Evolutionary conservation across 768 basidiomycete species (phyloP), one percentile per base, ranked within the genome.

Genomic region (Mycena crocata): DNA sequence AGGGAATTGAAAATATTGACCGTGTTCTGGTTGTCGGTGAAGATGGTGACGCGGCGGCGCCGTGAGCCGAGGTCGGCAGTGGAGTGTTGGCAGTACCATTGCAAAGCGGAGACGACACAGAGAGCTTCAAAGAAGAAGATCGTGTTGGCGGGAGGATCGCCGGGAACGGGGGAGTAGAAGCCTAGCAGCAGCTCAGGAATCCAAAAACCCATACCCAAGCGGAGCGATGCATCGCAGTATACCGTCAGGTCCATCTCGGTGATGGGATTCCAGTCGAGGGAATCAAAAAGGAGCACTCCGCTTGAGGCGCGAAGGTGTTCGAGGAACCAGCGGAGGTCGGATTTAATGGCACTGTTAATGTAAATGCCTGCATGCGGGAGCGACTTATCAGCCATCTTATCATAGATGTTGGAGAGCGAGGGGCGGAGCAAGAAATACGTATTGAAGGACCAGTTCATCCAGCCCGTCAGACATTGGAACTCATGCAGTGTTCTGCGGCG

Each of bases 361-460:
- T 55, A 55, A 45, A 45, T 34, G 2, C 2, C 6, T 10, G 56
- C 42, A n/a, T n/a, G 2, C 1, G 66, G 62, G 32, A 57, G 23
- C 0, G 65, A 35, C 12, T 77, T 81, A 0, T 75, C 77, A 1
- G 55, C 34, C 32, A 77, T 75, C 42, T 80, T 81, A 0, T 17
- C 39, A 45, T 79, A 80, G 6, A 78, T 19, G 12, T 68, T 37
- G 46, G 46, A 71, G 4, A 81, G 70, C 8, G 71, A 70, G 0
- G 78, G 78, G 0, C 73, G 49, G 0, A 79, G 57, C 2, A 76
- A 48, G 1, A 78, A 79, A 23, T 69, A 74, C 15, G 78, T 75
- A 31, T 80, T 80, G 19, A 82, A 70, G 0, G 70, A 28, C 80
- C 81, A 82, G 42, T 78, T 80, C 10, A 74, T 40, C 64, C 73